phyloP scores from a whole-genome alignment of 768 basidiomycete genomes.

The Chalciporus pseudorubinellus region DNA sequence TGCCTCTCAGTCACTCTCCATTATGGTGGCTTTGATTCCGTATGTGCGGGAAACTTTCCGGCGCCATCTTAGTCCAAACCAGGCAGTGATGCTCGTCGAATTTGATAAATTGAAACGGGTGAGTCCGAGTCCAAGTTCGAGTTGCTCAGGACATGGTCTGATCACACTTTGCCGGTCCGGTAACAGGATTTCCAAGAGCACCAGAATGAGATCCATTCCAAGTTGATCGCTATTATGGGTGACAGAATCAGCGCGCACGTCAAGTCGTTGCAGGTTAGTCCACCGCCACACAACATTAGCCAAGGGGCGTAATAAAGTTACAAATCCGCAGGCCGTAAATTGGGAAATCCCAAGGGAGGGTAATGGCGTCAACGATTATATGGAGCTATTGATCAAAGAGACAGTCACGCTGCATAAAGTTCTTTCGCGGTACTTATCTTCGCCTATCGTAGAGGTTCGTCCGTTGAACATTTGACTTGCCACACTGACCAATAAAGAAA shows the following conservation, averaged over 20 bases:
- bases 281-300: constrained; percentile 5
- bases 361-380: constrained; percentile 80
- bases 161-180: background rate
- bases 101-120: constrained; percentile 98
- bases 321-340: constrained; percentile 56
- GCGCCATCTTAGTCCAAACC: constrained; percentile 88
- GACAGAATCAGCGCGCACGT: constrained; percentile 88
- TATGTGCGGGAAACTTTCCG: constrained; percentile 95
- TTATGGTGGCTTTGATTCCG: constrained; percentile 91
- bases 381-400: constrained; percentile 91
- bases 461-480: background rate
- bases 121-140: constrained; percentile 29
- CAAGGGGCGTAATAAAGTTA: constrained; percentile 3
- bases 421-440: constrained; percentile 82
- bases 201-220: constrained; percentile 97
- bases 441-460: constrained; percentile 76
- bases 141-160: constrained; percentile 1
- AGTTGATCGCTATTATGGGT: constrained; percentile 97
- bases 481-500: background rate
- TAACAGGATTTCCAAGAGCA: constrained; percentile 95
- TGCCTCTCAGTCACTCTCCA: constrained; percentile 92
- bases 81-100: constrained; percentile 95
- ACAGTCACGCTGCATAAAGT: constrained; percentile 96
- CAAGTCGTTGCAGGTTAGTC: constrained; percentile 69
- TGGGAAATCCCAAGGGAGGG: constrained; percentile 68